phyloP scores from a whole-genome alignment of 768 basidiomycete species.

The Trametes cingulata region DNA sequence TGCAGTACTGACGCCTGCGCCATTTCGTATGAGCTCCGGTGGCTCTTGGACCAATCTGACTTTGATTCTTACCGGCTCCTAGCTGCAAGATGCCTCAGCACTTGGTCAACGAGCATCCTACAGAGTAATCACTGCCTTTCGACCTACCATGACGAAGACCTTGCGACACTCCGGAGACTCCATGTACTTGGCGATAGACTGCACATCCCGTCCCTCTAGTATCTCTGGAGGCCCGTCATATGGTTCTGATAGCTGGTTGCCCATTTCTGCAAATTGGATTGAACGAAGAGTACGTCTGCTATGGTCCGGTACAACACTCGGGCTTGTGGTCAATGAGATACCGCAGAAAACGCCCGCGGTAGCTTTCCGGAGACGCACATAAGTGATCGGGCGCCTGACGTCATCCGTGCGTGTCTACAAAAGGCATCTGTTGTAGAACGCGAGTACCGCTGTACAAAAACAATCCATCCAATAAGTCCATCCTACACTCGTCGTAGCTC shows the following conservation, averaged over 20 bases:
- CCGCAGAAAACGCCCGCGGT: neutral
- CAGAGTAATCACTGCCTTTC: neutral
- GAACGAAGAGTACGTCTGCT: too few species aligned
- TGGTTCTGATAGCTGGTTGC: conserved; percentile 16
- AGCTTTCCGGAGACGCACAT: neutral
- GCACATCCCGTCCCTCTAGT: conserved; percentile 40
- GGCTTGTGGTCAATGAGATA: conserved; percentile 2
- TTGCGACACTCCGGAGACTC: conserved; percentile 66
- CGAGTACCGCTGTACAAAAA: neutral
- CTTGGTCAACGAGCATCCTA: neutral
- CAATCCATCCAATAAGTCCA: neutral
- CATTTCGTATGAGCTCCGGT: neutral
- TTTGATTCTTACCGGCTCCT: conserved; percentile 57
- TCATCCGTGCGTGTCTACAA: neutral
- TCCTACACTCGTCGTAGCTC: too few species aligned
- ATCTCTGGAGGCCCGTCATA: conserved; percentile 28
- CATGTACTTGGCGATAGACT: conserved; percentile 64
- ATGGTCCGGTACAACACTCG: neutral
- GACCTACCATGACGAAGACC: conserved; percentile 71
- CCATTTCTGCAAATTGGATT: too few species aligned
- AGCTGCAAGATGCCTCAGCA: conserved; percentile 40
- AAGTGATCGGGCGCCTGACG: neutral
- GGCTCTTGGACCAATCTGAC: neutral
- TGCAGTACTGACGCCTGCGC: conserved; percentile 41
- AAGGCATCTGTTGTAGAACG: conserved; percentile 2